These are phyloP conservation scores for Lactifluus hygrophoroides DNA, from an alignment of 768 basidiomycete species.

Conservation along the genomic window DNA sequence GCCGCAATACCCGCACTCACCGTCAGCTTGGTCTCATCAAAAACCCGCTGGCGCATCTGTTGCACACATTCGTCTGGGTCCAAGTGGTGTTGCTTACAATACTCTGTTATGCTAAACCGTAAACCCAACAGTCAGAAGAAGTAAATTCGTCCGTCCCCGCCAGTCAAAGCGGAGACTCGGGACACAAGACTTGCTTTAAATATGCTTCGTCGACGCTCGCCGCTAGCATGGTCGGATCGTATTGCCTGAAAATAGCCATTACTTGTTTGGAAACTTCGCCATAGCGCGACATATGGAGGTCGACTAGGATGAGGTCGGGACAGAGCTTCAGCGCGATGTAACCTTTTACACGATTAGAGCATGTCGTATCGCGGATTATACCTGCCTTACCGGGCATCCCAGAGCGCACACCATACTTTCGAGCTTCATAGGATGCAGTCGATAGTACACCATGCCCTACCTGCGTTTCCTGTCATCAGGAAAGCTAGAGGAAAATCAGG, in stretches of 20 bases:
- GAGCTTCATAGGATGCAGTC: conserved; percentile 89
- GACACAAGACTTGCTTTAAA: conserved; percentile 56
- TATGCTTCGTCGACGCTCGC: conserved; percentile 90
- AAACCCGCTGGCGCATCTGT: conserved; percentile 66
- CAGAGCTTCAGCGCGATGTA: conserved; percentile 93
- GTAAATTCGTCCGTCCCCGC: neutral
- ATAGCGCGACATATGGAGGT: conserved; percentile 51
- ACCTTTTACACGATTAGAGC: conserved; percentile 34
- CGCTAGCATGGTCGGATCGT: conserved; percentile 65
- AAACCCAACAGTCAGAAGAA: neutral
- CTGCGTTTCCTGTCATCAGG: conserved; percentile 25
- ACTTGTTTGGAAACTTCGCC: conserved; percentile 62
- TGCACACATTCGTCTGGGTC: conserved; percentile 67
- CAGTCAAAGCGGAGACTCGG: neutral
- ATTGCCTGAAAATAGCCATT: conserved; percentile 57
- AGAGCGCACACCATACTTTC: conserved; percentile 84
- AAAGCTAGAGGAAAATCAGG: too few species aligned
- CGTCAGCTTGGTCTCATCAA: conserved; percentile 74
- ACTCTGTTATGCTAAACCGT: conserved; percentile 61
- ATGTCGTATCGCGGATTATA: neutral
- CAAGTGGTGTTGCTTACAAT: conserved; percentile 61
- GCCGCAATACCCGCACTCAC: conserved; percentile 95
- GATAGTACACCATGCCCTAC: conserved; percentile 80
- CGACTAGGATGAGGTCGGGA: conserved; percentile 72
- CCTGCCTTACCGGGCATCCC: conserved; percentile 77